phyloP scores from a whole-genome alignment of 345 rosid species.

The Brassica incana region DNA sequence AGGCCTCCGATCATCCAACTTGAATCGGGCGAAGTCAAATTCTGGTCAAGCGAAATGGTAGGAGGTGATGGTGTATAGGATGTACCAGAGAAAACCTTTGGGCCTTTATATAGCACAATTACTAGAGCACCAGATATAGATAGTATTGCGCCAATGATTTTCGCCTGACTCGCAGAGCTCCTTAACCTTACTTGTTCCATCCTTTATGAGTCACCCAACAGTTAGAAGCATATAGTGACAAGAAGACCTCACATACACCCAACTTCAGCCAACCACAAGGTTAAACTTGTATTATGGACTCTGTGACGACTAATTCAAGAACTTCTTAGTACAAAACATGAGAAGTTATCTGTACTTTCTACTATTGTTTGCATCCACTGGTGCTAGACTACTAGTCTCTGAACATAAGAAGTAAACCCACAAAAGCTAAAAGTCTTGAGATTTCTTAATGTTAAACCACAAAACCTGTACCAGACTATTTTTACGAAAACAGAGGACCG shows the following conservation, averaged over 20 bases:
- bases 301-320: background rate
- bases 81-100: slow-evolving; percentile 5
- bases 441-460: no score
- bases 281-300: background rate
- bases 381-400: no score
- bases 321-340: no score
- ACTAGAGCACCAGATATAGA: slow-evolving; percentile 37
- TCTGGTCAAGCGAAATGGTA: background rate
- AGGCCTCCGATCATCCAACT: slow-evolving; percentile 36
- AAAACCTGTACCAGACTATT: no score
- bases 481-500: background rate
- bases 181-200: slow-evolving; percentile 26
- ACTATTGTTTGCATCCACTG: no score
- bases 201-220: background rate
- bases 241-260: background rate
- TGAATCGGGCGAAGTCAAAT: slow-evolving; percentile 2
- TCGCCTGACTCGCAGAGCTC: slow-evolving; percentile 36
- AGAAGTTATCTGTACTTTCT: no score
- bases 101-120: slow-evolving; percentile 31
- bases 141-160: slow-evolving; percentile 30
- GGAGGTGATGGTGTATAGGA: background rate
- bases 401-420: no score
- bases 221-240: background rate
- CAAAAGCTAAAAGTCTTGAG: no score
- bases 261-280: background rate